A percentile compares a stretch with the other conserved stretches of the same genome.
Evolutionary conservation across 2,329 filamentous ascomycete species (phyloP).

Genomic region (Fusarium sp.): DNA sequence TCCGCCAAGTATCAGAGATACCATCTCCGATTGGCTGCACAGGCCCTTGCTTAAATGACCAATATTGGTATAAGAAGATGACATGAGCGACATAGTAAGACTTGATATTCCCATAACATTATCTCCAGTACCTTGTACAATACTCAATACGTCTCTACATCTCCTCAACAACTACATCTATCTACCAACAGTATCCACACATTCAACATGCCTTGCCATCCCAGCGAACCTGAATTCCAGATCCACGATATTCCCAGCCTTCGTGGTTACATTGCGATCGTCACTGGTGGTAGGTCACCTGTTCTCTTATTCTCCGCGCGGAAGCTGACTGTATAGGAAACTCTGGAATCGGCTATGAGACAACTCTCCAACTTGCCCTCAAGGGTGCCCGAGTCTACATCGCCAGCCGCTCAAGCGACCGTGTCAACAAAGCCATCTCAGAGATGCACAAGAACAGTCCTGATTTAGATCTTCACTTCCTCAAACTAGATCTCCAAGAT

Average conservation of each 20-base stretch:
- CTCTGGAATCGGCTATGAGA: slow-evolving; percentile 44
- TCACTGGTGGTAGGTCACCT: slow-evolving; percentile 38
- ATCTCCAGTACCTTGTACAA: not conserved
- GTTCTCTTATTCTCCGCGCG: rapidly evolving
- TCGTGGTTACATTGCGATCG: slow-evolving; percentile 39
- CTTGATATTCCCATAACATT: not conserved
- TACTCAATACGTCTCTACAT: not conserved
- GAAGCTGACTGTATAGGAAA: slow-evolving; percentile 13
- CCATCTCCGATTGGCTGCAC: slow-evolving; percentile 18
- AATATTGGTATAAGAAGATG: slow-evolving; percentile 21
- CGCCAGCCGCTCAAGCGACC: slow-evolving; percentile 37
- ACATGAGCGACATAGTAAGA: not conserved
- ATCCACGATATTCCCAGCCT: slow-evolving; percentile 39
- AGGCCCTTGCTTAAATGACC: not conserved
- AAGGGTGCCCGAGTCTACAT: slow-evolving; percentile 41
- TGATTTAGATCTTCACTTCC: slow-evolving; percentile 39
- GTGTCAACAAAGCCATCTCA: slow-evolving; percentile 38
- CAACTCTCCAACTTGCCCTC: slow-evolving; percentile 37
- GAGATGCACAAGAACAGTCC: slow-evolving; percentile 26
- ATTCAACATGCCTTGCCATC: slow-evolving; percentile 20
- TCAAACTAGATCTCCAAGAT: slow-evolving; percentile 42
- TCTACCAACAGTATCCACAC: not conserved
- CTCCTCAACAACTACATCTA: too few relatives aligned
- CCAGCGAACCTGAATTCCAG: slow-evolving; percentile 25
- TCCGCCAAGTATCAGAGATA: not conserved